These are phyloP conservation scores for Cystoderma amianthinum DNA, from an alignment of 768 basidiomycete species.

Conservation along the genomic window DNA sequence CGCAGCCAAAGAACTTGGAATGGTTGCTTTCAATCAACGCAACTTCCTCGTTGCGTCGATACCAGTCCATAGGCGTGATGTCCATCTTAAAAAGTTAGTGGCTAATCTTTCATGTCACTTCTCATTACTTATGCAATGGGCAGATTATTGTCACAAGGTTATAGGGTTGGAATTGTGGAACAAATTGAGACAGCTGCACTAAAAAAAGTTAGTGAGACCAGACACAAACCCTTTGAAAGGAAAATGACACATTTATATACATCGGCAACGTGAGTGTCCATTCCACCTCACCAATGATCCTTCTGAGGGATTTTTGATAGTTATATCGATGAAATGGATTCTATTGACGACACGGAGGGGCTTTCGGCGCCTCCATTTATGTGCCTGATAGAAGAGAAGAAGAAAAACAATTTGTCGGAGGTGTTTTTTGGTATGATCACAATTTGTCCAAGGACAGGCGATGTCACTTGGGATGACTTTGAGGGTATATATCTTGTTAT, in stretches of 20 bases:
- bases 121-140: slow-evolving; percentile 1
- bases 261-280: slow-evolving; percentile 71
- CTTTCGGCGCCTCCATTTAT: slow-evolving; percentile 59
- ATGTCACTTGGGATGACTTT: slow-evolving; percentile 91
- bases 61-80: slow-evolving; percentile 57
- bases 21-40: slow-evolving; percentile 63
- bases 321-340: slow-evolving; percentile 76
- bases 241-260: slow-evolving; percentile 78
- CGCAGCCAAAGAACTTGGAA: slow-evolving; percentile 72
- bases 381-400: slow-evolving; percentile 64
- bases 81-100: slow-evolving; percentile 71
- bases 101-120: background rate
- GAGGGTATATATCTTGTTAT: slow-evolving; percentile 41
- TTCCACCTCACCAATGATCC: background rate
- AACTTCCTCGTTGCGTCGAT: slow-evolving; percentile 75
- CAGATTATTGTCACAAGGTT: slow-evolving; percentile 66
- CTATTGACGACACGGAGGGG: slow-evolving; percentile 53
- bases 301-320: slow-evolving; percentile 32
- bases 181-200: slow-evolving; percentile 87
- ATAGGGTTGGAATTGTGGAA: slow-evolving; percentile 78
- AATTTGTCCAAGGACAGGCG: slow-evolving; percentile 84
- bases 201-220: slow-evolving; percentile 76
- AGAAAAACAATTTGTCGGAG: slow-evolving; percentile 17
- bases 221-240: slow-evolving; percentile 67
- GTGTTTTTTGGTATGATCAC: slow-evolving; percentile 66